These are phyloP conservation scores for Verbascum thapsus DNA, from an alignment of 257 asterid genomes.

Conservation along the genomic window DNA sequence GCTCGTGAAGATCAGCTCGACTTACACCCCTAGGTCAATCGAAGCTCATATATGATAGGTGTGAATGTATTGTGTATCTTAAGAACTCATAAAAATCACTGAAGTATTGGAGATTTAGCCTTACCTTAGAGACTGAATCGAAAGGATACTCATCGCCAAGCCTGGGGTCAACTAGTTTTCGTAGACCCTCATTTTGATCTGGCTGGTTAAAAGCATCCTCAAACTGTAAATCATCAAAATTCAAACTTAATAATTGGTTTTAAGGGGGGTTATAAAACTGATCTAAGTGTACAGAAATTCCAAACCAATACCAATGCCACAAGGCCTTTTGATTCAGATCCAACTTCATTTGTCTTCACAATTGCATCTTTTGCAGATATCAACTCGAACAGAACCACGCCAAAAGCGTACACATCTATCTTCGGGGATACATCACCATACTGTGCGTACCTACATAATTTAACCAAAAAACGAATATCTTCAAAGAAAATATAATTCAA, in stretches of 20 bases:
- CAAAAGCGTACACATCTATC: conserved; percentile 82
- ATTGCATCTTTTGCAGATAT: conserved; percentile 82
- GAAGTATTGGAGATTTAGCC: too few relatives aligned
- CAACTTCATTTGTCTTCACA: conserved; percentile 53
- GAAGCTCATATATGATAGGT: too few relatives aligned
- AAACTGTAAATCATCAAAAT: conserved; percentile 47
- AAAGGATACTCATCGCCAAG: conserved; percentile 61
- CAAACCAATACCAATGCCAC: conserved; percentile 58
- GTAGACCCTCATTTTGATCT: conserved; percentile 51
- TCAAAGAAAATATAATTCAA: too few relatives aligned
- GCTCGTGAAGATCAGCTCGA: too few relatives aligned
- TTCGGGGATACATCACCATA: conserved; percentile 80
- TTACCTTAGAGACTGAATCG: conserved; percentile 74
- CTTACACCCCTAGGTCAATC: too few relatives aligned
- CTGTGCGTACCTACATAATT: conserved; percentile 65
- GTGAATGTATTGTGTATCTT: too few relatives aligned
- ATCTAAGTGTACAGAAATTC: not conserved
- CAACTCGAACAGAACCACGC: conserved; percentile 77
- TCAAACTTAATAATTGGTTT: not conserved
- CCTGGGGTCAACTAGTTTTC: conserved; percentile 72
- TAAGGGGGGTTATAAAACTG: not conserved
- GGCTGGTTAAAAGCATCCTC: conserved; percentile 59
- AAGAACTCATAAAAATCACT: too few relatives aligned
- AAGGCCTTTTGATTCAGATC: conserved; percentile 71
- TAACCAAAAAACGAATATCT: too few relatives aligned